phyloP scores from a whole-genome alignment of 192 early-diverging fungal species.

The Phycomyces blakesleeanus region DNA sequence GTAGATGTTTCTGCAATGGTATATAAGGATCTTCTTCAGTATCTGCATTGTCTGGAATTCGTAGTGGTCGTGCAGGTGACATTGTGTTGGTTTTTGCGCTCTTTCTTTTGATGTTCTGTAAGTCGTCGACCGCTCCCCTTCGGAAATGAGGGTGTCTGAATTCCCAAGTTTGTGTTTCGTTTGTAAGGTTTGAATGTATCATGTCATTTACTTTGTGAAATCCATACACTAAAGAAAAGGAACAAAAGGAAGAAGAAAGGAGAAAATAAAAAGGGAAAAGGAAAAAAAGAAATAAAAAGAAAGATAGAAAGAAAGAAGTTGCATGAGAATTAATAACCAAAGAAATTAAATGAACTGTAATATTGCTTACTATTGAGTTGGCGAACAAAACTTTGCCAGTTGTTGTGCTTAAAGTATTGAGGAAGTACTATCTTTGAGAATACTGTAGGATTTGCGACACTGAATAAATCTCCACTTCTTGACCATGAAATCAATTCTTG shows the following conservation, averaged over 20 bases:
- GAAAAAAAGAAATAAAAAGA: too few relatives aligned
- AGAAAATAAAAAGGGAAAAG: too few relatives aligned
- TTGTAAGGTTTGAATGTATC: conserved; percentile 50
- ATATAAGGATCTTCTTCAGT: conserved; percentile 3
- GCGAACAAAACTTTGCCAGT: conserved; percentile 88
- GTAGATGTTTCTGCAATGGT: conserved; percentile 19
- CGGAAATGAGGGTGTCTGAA: conserved; percentile 85
- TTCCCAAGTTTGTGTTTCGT: conserved; percentile 78
- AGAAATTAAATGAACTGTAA: conserved; percentile 3
- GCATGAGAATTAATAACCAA: too few relatives aligned
- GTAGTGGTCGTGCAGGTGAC: conserved; percentile 6
- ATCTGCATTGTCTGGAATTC: conserved; percentile 3
- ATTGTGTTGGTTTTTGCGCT: conserved; percentile 26
- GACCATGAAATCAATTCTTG: conserved; percentile 74
- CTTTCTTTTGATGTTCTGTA: conserved; percentile 44
- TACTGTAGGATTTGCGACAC: conserved; percentile 81
- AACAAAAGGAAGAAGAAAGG: conserved; percentile 1
- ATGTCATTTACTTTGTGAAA: conserved; percentile 53
- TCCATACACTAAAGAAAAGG: conserved; percentile 40
- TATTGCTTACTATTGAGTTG: conserved; percentile 81
- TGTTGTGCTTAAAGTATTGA: conserved; percentile 89
- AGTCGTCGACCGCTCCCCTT: conserved; percentile 47
- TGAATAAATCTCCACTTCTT: conserved; percentile 78
- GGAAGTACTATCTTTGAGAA: conserved; percentile 77
- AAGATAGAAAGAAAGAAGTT: too few relatives aligned